Percentiles rank a stretch among this genome's conserved stretches.
These are phyloP conservation scores for Cyclotella baltica DNA, from an alignment of 108 stramenopile species.

Conservation along the genomic window DNA sequence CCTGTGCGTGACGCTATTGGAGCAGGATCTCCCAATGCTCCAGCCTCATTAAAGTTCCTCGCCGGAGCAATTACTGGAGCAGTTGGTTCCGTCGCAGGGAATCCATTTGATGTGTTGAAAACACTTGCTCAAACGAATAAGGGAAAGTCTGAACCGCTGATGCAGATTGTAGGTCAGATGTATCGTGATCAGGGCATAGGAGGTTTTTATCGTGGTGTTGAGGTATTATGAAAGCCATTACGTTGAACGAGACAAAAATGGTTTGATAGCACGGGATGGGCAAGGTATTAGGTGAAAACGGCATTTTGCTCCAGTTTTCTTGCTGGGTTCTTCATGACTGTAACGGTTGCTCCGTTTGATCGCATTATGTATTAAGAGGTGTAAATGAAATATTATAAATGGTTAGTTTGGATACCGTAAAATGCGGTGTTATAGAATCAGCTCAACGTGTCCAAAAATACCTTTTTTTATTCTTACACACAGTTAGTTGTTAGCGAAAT, in stretches of 20 bases:
- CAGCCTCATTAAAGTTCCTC: conserved; percentile 83
- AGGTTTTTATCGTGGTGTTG: conserved; percentile 92
- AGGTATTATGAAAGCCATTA: conserved; percentile 86
- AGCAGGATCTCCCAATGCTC: conserved; percentile 71
- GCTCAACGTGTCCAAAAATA: no score
- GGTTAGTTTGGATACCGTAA: no score
- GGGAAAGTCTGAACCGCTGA: conserved; percentile 56
- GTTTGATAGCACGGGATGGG: conserved; percentile 77
- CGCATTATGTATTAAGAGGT: no score
- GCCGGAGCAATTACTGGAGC: conserved; percentile 90
- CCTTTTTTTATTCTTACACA: no score
- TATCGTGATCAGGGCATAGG: conserved; percentile 82
- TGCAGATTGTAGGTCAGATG: conserved; percentile 67
- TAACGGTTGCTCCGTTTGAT: no score
- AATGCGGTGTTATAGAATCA: no score
- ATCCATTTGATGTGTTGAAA: conserved; percentile 94
- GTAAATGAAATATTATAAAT: no score
- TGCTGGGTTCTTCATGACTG: conserved; percentile 93
- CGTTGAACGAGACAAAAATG: conserved; percentile 95
- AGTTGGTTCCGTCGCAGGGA: conserved; percentile 80
- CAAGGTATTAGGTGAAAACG: conserved; percentile 73
- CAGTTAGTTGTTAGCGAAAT: no score
- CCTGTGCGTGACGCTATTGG: conserved; percentile 81
- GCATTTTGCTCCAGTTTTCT: conserved; percentile 71
- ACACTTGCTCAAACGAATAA: conserved; percentile 89